Evolutionary conservation across 1,284 basidiomycete genomes (phyloP), one percentile per base, ranked within the genome.

Genomic region (Cryptococcus depauperatus): DNA sequence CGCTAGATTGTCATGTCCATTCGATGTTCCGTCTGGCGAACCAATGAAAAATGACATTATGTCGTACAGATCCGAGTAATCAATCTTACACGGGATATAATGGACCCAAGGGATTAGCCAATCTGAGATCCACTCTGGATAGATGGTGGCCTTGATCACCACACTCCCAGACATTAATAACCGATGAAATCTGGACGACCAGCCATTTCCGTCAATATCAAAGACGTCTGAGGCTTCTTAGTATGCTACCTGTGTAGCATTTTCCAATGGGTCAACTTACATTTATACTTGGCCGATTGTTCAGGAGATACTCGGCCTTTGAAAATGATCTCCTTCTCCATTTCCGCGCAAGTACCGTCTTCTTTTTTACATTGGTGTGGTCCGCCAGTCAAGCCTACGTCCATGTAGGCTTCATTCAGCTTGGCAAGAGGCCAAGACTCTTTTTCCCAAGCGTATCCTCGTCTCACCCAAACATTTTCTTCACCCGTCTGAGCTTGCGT

Each of bases 31-130:
- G 28, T 72, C 69, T 0, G 70, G 70, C 0, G 66, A 55, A 5
- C 75, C 75, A 10, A 64, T 58, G 52, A 76, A 76, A 60, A 75
- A 76, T 5, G 72, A 68, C 58, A 76, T 68, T 39, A 73, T 64
- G 47, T 72, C 62, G 62, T 71, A 75, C 4, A 76, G 53, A 50
- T 76, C 75, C 10, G 71, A 67, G 42, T 74, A 74, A 57, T 76
- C 74, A 26, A 71, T 54, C 51, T 72, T 65, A 42, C 73, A 58
- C 6, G 73, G 75, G 13, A 74, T 58, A 43, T 74, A 74, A 55
- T 75, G 73, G 19, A 69, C 64, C 67, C 72, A 73, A 5, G 72
- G 71, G 4, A 65, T 67, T 37, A 73, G 52, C 66, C 70, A 72
- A 47, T 73, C 70, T 6, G 52, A 52, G 45, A 69, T 59, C 72